A percentile compares a stretch with the other conserved stretches of the same genome.
Conservation (phyloP, 1,284 basidiomycete genomes). For the Papiliotrema laurentii region DNA sequence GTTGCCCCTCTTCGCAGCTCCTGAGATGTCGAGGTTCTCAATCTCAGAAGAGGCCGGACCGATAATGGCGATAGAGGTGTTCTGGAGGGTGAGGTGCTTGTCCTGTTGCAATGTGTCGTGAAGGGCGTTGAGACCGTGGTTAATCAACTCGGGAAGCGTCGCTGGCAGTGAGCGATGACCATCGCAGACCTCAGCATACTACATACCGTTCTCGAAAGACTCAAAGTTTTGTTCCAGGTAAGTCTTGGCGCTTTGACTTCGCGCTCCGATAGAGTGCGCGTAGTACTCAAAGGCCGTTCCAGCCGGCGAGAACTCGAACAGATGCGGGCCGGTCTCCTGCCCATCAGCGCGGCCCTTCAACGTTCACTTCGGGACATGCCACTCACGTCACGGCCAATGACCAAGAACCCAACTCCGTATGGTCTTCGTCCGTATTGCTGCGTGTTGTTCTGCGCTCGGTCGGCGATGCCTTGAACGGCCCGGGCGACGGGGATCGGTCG, state of each 20-base stretch:
- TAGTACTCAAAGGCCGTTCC: conserved; percentile 98
- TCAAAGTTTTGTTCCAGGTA: conserved; percentile 94
- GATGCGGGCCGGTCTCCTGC: conserved; percentile 82
- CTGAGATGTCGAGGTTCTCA: conserved; percentile 21
- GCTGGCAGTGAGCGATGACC: conserved; percentile 50
- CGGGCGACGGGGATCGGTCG: conserved; percentile 91
- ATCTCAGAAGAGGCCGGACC: conserved; percentile 53
- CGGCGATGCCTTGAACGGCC: conserved; percentile 87
- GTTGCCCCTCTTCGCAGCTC: conserved; percentile 37
- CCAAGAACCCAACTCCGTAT: conserved; percentile 98
- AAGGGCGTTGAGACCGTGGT: conserved; percentile 85
- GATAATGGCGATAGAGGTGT: conserved; percentile 89
- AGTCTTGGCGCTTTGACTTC: conserved; percentile 96
- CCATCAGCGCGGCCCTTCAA: neutral
- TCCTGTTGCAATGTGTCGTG: conserved; percentile 95
- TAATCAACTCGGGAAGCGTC: conserved; percentile 76
- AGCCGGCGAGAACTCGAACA: conserved; percentile 96
- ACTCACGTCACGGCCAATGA: conserved; percentile 80
- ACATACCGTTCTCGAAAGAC: conserved; percentile 75
- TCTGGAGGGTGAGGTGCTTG: conserved; percentile 84
- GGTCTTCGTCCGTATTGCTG: conserved; percentile 97
- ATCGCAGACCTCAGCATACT: neutral
- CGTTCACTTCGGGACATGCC: neutral
- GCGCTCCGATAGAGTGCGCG: conserved; percentile 96
- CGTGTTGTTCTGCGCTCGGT: conserved; percentile 98